phyloP scores from a whole-genome alignment of 1,139 yeast genomes.

The Oligophagozyma castellii region DNA sequence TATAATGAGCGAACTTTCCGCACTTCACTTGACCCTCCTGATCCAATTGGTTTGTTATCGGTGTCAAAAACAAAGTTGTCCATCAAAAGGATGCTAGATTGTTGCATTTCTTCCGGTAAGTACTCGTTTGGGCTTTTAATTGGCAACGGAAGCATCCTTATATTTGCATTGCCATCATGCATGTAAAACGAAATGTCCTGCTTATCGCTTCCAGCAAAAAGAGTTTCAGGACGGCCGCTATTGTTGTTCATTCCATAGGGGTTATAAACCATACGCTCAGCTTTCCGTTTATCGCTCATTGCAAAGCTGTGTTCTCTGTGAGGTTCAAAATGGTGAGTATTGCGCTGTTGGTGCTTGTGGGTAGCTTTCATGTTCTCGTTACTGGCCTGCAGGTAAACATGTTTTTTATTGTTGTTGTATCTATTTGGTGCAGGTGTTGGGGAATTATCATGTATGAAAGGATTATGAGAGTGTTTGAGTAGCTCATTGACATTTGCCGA shows the following conservation, averaged over 20 bases:
- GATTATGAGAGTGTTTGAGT: slow-evolving; percentile 3
- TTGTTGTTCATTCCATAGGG: slow-evolving; percentile 22
- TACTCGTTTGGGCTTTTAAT: slow-evolving; percentile 55
- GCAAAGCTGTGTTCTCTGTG: neutral
- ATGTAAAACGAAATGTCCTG: slow-evolving; percentile 16
- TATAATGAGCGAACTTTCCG: slow-evolving; percentile 35
- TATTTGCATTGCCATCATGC: slow-evolving; percentile 27
- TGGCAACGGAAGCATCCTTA: slow-evolving; percentile 46
- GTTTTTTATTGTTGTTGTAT: slow-evolving; percentile 3
- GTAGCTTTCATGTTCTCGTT: too few species aligned
- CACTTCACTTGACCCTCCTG: slow-evolving; percentile 66
- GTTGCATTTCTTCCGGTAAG: slow-evolving; percentile 42
- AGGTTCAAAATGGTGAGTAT: slow-evolving; percentile 2
- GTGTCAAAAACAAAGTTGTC: slow-evolving; percentile 44
- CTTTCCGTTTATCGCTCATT: neutral
- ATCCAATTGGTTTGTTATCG: slow-evolving; percentile 39
- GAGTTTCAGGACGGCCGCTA: slow-evolving; percentile 9
- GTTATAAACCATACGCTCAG: slow-evolving; percentile 17
- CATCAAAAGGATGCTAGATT: slow-evolving; percentile 37
- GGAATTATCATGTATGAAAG: slow-evolving; percentile 1
- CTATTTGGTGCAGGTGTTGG: neutral
- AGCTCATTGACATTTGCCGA: slow-evolving; percentile 3
- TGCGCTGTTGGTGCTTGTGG: too few species aligned
- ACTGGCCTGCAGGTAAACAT: slow-evolving; percentile 4
- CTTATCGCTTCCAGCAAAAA: slow-evolving; percentile 6